Conservation (phyloP, 345 rosid species). For the Arabidopsis arenosa region DNA sequence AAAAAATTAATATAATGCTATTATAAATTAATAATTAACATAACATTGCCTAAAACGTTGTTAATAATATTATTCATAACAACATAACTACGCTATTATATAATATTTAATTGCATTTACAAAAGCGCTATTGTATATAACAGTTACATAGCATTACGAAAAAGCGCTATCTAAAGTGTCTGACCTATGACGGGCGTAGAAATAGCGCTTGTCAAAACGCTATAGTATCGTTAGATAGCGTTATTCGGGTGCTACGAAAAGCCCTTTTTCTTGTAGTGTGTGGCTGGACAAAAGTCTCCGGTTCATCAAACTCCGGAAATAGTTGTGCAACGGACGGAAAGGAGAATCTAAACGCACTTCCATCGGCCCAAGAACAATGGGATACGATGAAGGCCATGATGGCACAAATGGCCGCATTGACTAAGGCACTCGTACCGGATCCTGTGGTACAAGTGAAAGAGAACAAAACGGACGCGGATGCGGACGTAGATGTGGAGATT, state of each 20-base stretch:
- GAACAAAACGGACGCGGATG: no score
- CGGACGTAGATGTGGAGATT: no score
- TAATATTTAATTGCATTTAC: not conserved
- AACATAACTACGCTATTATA: not conserved
- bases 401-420: not conserved
- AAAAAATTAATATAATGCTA: not conserved
- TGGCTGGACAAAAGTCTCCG: not conserved
- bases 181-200: not conserved
- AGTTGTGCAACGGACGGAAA: no score
- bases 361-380: no score
- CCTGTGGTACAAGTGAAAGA: not conserved
- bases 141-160: not conserved
- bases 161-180: not conserved
- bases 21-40: not conserved
- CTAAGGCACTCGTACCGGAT: not conserved
- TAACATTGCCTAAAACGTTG: not conserved
- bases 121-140: not conserved
- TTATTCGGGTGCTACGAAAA: no score
- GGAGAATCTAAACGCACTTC: no score
- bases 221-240: no score
- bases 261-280: no score
- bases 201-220: no score
- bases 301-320: no score
- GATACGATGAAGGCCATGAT: no score
- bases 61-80: no score